phyloP scores from a whole-genome alignment of 169 alveolate genomes.

The Haemoproteus tartakovskyi region DNA sequence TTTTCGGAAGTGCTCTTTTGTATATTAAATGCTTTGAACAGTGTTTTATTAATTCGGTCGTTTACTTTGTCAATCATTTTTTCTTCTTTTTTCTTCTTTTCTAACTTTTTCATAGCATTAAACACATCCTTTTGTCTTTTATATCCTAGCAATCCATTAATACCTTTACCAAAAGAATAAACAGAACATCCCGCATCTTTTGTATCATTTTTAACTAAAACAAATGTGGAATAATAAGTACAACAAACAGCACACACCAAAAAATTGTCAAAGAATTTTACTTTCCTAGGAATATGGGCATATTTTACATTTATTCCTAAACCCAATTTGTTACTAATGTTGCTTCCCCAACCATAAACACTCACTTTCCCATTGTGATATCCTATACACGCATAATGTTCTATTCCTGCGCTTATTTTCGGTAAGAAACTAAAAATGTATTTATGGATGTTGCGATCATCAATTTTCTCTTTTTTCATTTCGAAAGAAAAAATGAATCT shows the following conservation, averaged over 20 bases:
- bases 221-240: constrained; percentile 74
- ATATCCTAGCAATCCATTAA: constrained; percentile 78
- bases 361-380: constrained; percentile 55
- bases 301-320: constrained; percentile 67
- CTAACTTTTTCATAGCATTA: not conserved
- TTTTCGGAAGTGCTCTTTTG: not conserved
- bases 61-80: not conserved
- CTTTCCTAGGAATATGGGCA: constrained; percentile 59
- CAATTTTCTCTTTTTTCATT: too few species aligned
- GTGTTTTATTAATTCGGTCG: not conserved
- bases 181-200: constrained; percentile 72
- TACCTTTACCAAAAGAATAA: constrained; percentile 80
- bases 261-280: constrained; percentile 68
- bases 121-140: constrained; percentile 9
- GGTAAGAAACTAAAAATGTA: constrained; percentile 31
- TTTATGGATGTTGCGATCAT: too few species aligned
- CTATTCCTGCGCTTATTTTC: constrained; percentile 48
- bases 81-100: not conserved
- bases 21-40: constrained; percentile 2
- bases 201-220: constrained; percentile 59
- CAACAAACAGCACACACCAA: constrained; percentile 68
- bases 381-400: constrained; percentile 53
- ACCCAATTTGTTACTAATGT: constrained; percentile 87
- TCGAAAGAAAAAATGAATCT: too few species aligned
- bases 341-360: constrained; percentile 94